Evolutionary conservation across 2,329 filamentous ascomycete species (phyloP).

Genomic region (Fusarium nygamai): DNA sequence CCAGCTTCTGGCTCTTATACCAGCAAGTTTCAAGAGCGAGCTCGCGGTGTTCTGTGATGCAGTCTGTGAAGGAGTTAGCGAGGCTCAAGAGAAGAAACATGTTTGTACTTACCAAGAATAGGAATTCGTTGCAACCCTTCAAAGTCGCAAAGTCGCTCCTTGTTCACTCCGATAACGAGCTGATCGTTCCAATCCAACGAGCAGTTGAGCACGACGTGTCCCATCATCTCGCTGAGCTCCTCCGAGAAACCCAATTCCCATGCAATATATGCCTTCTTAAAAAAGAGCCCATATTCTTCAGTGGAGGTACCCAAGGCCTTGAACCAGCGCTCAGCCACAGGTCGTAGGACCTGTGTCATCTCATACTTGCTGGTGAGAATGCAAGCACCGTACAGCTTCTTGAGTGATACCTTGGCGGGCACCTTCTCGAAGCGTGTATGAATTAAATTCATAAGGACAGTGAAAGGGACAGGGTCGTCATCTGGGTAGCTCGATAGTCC

Average conservation of each 20-base stretch:
- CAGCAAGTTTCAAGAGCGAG: conserved; percentile 2
- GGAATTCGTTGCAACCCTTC: conserved; percentile 4
- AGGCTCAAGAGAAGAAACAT: background rate
- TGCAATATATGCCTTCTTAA: conserved; percentile 14
- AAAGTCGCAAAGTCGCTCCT: background rate
- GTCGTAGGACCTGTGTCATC: conserved; percentile 16
- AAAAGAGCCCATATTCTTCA: background rate
- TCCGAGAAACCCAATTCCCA: conserved; percentile 26
- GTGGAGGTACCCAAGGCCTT: background rate
- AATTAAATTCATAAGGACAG: conserved; percentile 12
- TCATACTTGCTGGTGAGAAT: conserved; percentile 29
- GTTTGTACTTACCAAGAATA: conserved; percentile 7
- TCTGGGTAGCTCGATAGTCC: conserved; percentile 8
- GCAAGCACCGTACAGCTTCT: conserved; percentile 13
- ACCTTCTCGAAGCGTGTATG: conserved; percentile 16
- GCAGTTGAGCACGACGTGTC: background rate
- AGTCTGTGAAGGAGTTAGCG: conserved; percentile 6
- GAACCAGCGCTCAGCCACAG: conserved; percentile 28
- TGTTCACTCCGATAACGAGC: background rate
- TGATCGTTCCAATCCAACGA: background rate
- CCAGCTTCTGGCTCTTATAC: conserved; percentile 19
- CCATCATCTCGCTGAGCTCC: background rate
- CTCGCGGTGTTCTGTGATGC: conserved; percentile 14
- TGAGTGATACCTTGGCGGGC: background rate
- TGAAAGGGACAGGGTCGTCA: conserved; percentile 8